These are phyloP conservation scores for Cryphonectria parasitica DNA, from an alignment of 2,329 filamentous ascomycete species.

Conservation along the genomic window DNA sequence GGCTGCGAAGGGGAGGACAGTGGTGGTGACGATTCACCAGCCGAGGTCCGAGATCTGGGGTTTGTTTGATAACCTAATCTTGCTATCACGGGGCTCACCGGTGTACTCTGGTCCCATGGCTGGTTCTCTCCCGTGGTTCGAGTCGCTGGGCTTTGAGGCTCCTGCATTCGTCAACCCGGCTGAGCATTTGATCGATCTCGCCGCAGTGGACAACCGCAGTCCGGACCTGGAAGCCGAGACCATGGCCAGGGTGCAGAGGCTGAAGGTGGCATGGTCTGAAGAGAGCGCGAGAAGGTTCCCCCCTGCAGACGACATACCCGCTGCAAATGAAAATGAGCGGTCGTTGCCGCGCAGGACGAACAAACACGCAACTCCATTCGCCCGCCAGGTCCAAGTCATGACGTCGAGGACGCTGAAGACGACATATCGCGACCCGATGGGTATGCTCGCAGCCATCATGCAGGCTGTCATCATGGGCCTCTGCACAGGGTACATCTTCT, in stretches of 20 bases:
- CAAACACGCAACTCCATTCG: slow-evolving; percentile 56
- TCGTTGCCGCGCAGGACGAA: slow-evolving; percentile 30
- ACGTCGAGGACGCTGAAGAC: slow-evolving; percentile 71
- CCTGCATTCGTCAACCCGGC: slow-evolving; percentile 78
- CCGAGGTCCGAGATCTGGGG: slow-evolving; percentile 81
- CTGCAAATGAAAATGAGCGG: not conserved
- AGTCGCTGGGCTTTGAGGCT: slow-evolving; percentile 60
- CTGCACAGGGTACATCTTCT: slow-evolving; percentile 75
- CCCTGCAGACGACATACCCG: slow-evolving; percentile 30
- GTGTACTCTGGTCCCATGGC: slow-evolving; percentile 67
- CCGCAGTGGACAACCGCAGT: slow-evolving; percentile 73
- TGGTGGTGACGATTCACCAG: slow-evolving; percentile 77
- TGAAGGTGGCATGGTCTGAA: slow-evolving; percentile 64
- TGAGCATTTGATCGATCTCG: slow-evolving; percentile 75
- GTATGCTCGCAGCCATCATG: slow-evolving; percentile 70
- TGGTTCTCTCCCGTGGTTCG: slow-evolving; percentile 68
- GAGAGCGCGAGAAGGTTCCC: slow-evolving; percentile 40
- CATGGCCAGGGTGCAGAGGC: slow-evolving; percentile 59
- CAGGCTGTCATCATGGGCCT: slow-evolving; percentile 74
- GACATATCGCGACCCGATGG: slow-evolving; percentile 77
- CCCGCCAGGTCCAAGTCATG: slow-evolving; percentile 66
- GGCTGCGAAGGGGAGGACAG: slow-evolving; percentile 68
- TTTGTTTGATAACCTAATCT: slow-evolving; percentile 72
- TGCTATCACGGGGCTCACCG: slow-evolving; percentile 68
- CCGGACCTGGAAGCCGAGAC: slow-evolving; percentile 67